These are phyloP conservation scores for Lepidopterella palustris DNA, from an alignment of 495 filamentous ascomycete genomes.

Conservation along the genomic window DNA sequence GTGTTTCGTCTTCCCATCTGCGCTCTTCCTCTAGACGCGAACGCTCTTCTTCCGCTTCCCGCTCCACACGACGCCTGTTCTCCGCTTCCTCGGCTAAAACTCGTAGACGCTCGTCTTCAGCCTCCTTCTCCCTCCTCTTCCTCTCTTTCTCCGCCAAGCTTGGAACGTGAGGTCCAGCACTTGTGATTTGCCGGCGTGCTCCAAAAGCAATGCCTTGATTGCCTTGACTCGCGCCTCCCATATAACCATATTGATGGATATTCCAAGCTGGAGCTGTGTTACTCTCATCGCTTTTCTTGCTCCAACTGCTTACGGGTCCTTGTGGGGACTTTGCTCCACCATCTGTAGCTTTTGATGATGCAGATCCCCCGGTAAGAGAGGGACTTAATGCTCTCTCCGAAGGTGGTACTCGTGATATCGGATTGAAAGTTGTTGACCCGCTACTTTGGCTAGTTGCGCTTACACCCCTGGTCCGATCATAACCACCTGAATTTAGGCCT, in stretches of 20 bases:
- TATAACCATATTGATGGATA: constrained; percentile 89
- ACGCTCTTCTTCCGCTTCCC: constrained; percentile 64
- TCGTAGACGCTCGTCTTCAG: constrained; percentile 55
- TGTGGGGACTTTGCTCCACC: constrained; percentile 39
- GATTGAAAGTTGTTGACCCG: constrained; percentile 44
- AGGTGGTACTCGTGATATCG: constrained; percentile 26
- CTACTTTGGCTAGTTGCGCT: constrained; percentile 64
- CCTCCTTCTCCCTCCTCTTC: constrained; percentile 47
- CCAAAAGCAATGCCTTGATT: constrained; percentile 93
- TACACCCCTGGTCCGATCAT: constrained; percentile 50
- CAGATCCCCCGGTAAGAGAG: constrained; percentile 42
- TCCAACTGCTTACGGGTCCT: constrained; percentile 76
- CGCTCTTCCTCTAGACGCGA: constrained; percentile 64
- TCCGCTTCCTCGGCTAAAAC: constrained; percentile 62
- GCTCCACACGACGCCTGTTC: constrained; percentile 50
- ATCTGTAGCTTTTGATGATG: constrained; percentile 32
- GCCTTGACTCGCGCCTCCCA: constrained; percentile 95
- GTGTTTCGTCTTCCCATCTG: constrained; percentile 73
- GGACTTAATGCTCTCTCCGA: constrained; percentile 47
- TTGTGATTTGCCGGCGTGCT: constrained; percentile 85
- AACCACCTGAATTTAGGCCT: constrained; percentile 24
- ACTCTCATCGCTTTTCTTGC: constrained; percentile 72
- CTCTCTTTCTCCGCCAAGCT: constrained; percentile 63
- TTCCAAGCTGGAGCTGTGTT: constrained; percentile 91
- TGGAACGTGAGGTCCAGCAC: constrained; percentile 68